Conservation (phyloP, 352 stramenopile species). For the Phytophthora crassamura region DNA sequence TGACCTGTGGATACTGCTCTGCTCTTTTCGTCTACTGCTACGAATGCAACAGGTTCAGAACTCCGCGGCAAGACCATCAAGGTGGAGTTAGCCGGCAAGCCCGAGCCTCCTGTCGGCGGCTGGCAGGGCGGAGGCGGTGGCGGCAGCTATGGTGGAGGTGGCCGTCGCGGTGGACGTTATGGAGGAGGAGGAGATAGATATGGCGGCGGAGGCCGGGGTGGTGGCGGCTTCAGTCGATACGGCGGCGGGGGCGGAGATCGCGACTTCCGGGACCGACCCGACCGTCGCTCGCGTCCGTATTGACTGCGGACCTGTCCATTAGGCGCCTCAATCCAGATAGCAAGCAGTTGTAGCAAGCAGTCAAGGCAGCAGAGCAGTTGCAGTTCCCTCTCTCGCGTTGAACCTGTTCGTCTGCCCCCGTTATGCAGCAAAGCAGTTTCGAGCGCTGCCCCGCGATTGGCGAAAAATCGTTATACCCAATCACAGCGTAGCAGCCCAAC, state of each 20-base stretch:
- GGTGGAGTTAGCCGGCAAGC: constrained; percentile 85
- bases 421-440: constrained; percentile 10
- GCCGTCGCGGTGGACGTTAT: constrained; percentile 47
- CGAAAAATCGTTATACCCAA: constrained; percentile 29
- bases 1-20: background rate
- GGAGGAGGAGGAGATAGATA: constrained; percentile 54
- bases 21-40: constrained; percentile 1
- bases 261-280: constrained; percentile 57
- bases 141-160: constrained; percentile 43
- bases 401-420: constrained; percentile 1
- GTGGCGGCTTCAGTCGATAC: constrained; percentile 40
- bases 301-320: constrained; percentile 36
- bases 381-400: constrained; percentile 5
- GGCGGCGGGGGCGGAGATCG: constrained; percentile 49
- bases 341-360: background rate
- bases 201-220: constrained; percentile 38
- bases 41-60: constrained; percentile 51
- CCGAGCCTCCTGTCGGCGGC: constrained; percentile 75
- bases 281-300: constrained; percentile 70
- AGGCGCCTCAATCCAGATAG: constrained; percentile 15
- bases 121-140: constrained; percentile 66
- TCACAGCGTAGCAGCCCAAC: constrained; percentile 20
- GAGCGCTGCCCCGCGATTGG: constrained; percentile 16
- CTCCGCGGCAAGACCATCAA: constrained; percentile 87
- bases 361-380: constrained; percentile 5